Percentiles rank a stretch among this genome's conserved stretches.
Evolutionary conservation across 176 grass and related monocot species (phyloP).

Genomic region (Oryza meyeriana): DNA sequence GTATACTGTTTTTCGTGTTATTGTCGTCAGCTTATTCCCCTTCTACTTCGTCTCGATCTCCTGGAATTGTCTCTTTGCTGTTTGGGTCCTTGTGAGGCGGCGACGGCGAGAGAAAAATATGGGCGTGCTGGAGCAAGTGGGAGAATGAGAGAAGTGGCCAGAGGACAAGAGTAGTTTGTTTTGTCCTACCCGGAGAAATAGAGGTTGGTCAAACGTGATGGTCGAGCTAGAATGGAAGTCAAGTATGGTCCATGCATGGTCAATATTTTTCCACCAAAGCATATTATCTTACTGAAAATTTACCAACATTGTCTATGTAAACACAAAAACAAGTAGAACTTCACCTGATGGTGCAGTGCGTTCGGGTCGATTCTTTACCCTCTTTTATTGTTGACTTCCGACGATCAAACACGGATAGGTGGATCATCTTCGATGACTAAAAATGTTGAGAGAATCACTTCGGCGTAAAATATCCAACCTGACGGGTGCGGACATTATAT

Average conservation of each 20-base stretch:
- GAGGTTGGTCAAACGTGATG: conserved; percentile 35
- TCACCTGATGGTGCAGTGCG: no score
- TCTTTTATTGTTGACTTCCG: no score
- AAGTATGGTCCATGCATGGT: conserved; percentile 26
- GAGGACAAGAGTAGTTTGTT: conserved; percentile 37
- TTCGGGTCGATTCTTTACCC: background rate
- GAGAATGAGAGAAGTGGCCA: conserved; percentile 10
- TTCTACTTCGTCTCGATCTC: background rate
- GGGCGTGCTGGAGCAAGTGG: conserved; percentile 10
- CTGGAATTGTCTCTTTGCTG: conserved; percentile 20
- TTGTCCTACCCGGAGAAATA: background rate
- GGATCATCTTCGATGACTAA: background rate
- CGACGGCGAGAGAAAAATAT: background rate
- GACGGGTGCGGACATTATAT: background rate
- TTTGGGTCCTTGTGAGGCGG: conserved; percentile 7
- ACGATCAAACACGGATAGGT: background rate
- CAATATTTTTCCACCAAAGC: conserved; percentile 22
- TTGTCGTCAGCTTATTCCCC: background rate
- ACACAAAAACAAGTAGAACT: background rate
- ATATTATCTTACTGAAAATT: background rate
- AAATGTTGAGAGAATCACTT: background rate
- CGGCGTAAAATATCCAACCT: background rate
- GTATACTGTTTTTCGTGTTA: background rate
- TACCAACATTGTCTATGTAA: background rate
- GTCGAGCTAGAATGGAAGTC: conserved; percentile 8